Conservation (phyloP, 306 rosid genomes). For the Alnus rubra region DNA sequence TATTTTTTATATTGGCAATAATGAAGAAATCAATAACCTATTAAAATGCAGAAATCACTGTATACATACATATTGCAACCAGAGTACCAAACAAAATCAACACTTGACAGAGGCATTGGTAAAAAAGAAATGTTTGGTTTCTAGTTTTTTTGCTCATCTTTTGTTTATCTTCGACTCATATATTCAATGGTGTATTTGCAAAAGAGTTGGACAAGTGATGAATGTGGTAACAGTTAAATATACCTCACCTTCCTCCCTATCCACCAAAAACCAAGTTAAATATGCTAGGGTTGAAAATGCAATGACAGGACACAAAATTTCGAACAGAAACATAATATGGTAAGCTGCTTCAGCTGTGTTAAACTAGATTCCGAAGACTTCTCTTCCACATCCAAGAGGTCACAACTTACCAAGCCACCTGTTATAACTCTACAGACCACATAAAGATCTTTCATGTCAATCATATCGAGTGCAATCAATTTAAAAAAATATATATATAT, state of each 20-base stretch:
- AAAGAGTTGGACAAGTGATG: too few relatives aligned
- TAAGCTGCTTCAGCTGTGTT: conserved; percentile 1
- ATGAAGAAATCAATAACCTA: background rate
- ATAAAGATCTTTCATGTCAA: background rate
- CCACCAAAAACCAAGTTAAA: background rate
- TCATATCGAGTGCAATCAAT: background rate
- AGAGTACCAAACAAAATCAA: background rate
- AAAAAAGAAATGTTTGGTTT: background rate
- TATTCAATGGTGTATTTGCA: too few relatives aligned
- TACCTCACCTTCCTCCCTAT: background rate
- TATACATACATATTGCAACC: background rate
- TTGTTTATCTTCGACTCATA: too few relatives aligned
- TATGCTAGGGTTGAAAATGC: background rate
- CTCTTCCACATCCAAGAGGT: background rate
- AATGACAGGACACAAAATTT: background rate
- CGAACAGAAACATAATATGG: background rate
- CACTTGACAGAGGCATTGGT: background rate
- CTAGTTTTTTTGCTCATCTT: too few relatives aligned
- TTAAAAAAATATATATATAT: background rate
- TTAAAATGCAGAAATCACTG: background rate
- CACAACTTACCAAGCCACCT: background rate
- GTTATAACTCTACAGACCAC: conserved; percentile 1
- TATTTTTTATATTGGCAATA: background rate
- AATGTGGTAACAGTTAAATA: background rate
- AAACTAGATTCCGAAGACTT: background rate